Conservation (phyloP, 2,329 filamentous ascomycete genomes). For the Aschersonia sp. region DNA sequence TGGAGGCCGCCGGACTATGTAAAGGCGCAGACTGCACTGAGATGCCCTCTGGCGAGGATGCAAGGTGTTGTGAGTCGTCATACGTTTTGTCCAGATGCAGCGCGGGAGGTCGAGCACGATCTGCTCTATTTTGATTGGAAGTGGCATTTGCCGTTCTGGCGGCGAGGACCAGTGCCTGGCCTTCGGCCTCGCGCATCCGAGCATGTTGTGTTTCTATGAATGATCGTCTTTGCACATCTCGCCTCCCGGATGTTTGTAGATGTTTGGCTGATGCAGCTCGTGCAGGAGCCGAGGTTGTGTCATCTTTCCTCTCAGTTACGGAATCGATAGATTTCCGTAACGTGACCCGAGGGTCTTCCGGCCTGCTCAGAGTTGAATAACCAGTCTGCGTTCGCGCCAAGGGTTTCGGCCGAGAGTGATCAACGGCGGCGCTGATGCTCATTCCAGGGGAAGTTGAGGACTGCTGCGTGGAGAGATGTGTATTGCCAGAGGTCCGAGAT, state of each 20-base stretch:
- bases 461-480: background rate
- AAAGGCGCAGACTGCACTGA: constrained; percentile 13
- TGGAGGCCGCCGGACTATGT: constrained; percentile 26
- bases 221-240: constrained; percentile 39
- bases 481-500: constrained; percentile 1
- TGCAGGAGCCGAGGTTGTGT: constrained; percentile 16
- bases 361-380: constrained; percentile 20
- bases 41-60: constrained; percentile 14
- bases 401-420: constrained; percentile 37
- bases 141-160: constrained; percentile 18
- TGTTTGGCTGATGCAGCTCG: constrained; percentile 22
- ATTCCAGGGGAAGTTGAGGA: constrained; percentile 1
- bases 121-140: constrained; percentile 18
- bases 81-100: constrained; percentile 11
- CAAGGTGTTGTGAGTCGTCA: constrained; percentile 9
- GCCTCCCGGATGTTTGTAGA: constrained; percentile 23
- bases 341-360: constrained; percentile 5
- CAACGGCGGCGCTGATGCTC: constrained; percentile 10
- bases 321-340: background rate
- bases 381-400: constrained; percentile 46
- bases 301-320: background rate
- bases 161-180: constrained; percentile 41
- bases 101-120: constrained; percentile 8
- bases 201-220: constrained; percentile 45
- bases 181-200: constrained; percentile 47